Base-by-base conservation (phyloP, 2,329 filamentous ascomycete species). In the Botryotinia narcissicola region DNA sequence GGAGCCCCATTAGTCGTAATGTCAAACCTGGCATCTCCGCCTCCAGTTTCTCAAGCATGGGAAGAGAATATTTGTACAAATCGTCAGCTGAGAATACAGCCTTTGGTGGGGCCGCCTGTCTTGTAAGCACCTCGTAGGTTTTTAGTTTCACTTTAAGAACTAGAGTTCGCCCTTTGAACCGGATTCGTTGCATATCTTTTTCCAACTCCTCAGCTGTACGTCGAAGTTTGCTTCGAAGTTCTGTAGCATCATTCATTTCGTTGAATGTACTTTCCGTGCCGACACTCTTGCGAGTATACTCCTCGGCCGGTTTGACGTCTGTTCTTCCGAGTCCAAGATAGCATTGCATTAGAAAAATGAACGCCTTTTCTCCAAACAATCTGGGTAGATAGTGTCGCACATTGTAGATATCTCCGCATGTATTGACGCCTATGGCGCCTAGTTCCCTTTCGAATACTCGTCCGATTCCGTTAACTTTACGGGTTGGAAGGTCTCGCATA, bases 381-480 rank as follows among this genome's bases (percentile, higher is more conserved):
- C 88, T 90, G 22, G 88, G 86, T 5, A 98, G 82, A 75, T 91
- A 91, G 29, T 92, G 90, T 14, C 96, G 89, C 37, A 95, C 87
- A 0, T 86, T 83, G 79, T 94, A 97, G 8, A 98, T 92, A 77
- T 98, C 94, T 3, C 94, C 94, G 80, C 95, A 98, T 0, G 91
- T 96, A 80, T 92, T 92, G 78, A 98, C 88, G 0, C 95, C 95
- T 63, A 98, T 90, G 6, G 95, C 93, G 62, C 93, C 89, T 2
- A 99, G 87, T 81, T 99, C 94, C 73, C 96, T 89, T 83, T 98
- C 96, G 75, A 98, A 91, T 10, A 98, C 96, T 35, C 96, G 89
- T 0, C 96, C 96, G n/a, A 99, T 89, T 1, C 96, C 96, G 77
- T 98, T 98, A 61, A 98, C 93, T 80, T 98, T 98, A 48, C 96